Evolutionary conservation across 345 rosid species (phyloP).

Genomic region (Orychophragmus violaceus): DNA sequence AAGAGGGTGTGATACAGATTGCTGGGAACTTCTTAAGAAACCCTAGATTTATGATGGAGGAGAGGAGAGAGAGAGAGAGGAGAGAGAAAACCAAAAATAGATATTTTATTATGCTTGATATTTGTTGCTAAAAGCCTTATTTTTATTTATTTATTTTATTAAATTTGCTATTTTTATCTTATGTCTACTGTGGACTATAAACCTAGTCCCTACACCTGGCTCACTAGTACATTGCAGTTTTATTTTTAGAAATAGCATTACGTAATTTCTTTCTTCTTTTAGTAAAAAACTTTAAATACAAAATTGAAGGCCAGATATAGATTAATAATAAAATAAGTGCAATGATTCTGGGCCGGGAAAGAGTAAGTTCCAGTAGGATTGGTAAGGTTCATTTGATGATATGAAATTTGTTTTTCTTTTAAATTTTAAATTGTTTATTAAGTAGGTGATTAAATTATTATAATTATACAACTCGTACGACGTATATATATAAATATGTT

Average conservation of each 20-base stretch:
- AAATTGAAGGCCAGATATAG: not conserved
- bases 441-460: not conserved
- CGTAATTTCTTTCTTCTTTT: slow-evolving; percentile 65
- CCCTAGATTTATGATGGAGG: slow-evolving; percentile 42
- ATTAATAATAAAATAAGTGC: not conserved
- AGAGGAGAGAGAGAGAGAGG: not conserved
- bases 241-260: slow-evolving; percentile 28
- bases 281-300: slow-evolving; percentile 27
- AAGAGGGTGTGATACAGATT: slow-evolving; percentile 2
- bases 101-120: not conserved
- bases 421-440: not conserved
- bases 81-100: not conserved
- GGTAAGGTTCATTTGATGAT: not conserved
- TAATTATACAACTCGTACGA: not conserved
- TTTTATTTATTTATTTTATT: not conserved
- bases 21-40: slow-evolving; percentile 21
- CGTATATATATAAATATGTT: not conserved
- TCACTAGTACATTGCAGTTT: not conserved
- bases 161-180: not conserved
- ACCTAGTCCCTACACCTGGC: not conserved
- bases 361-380: not conserved
- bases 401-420: not conserved
- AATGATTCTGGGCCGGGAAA: not conserved
- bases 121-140: not conserved
- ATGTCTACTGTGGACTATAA: slow-evolving; percentile 17